A percentile compares a stretch with the other conserved stretches of the same genome.
These are phyloP conservation scores for Arthrobotrys musiformis DNA, from an alignment of 2,329 filamentous ascomycete genomes.

Conservation along the genomic window DNA sequence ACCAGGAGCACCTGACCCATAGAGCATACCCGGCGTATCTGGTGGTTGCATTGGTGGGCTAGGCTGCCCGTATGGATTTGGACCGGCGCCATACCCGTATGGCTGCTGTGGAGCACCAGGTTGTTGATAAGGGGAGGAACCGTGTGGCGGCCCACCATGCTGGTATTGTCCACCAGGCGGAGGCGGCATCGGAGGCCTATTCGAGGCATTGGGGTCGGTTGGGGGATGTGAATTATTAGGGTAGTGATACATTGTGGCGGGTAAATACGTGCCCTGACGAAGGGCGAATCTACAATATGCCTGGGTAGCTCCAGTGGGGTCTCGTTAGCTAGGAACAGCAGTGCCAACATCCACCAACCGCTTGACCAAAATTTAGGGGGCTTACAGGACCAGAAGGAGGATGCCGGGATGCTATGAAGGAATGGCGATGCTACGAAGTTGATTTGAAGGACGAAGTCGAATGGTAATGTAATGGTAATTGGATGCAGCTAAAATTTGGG, in stretches of 20 bases:
- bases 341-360: background rate
- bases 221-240: slow-evolving; percentile 45
- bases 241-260: slow-evolving; percentile 46
- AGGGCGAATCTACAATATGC: slow-evolving; percentile 33
- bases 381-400: slow-evolving; percentile 13
- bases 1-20: slow-evolving; percentile 35
- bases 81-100: slow-evolving; percentile 27
- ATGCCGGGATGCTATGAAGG: slow-evolving; percentile 25
- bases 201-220: slow-evolving; percentile 56
- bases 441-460: slow-evolving; percentile 7
- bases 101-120: slow-evolving; percentile 37
- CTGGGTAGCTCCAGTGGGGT: slow-evolving; percentile 18
- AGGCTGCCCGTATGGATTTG: slow-evolving; percentile 42
- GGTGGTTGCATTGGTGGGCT: slow-evolving; percentile 61
- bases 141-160: slow-evolving; percentile 57
- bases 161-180: slow-evolving; percentile 62
- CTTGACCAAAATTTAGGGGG: background rate
- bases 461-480: slow-evolving; percentile 30
- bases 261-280: slow-evolving; percentile 42
- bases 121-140: slow-evolving; percentile 56
- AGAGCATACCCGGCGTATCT: slow-evolving; percentile 51
- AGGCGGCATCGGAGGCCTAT: slow-evolving; percentile 62
- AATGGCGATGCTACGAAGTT: slow-evolving; percentile 26
- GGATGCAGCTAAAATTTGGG: slow-evolving; percentile 54
- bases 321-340: slow-evolving; percentile 24